A percentile compares a stretch with the other conserved stretches of the same genome.
phyloP scores from a whole-genome alignment of 1,284 basidiomycete genomes.

The Moniliella sp. region DNA sequence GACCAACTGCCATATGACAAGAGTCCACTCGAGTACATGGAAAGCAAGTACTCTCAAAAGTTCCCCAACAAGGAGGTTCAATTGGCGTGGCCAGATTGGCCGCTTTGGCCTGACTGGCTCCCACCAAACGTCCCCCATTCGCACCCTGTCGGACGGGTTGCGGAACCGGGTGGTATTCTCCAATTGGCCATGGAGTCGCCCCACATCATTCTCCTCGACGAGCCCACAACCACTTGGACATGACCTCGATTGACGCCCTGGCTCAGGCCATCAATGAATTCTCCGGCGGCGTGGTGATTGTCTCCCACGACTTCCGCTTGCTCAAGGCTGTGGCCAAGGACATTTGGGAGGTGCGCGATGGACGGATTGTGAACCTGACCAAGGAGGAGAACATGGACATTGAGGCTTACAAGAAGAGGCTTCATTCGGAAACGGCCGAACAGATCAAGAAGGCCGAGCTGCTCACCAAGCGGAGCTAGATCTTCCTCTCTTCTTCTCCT shows the following conservation, averaged over 20 bases:
- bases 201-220: slow-evolving; percentile 36
- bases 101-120: slow-evolving; percentile 81
- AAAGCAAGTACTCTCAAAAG: slow-evolving; percentile 50
- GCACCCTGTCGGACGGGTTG: slow-evolving; percentile 73
- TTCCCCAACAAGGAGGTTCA: slow-evolving; percentile 81
- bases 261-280: slow-evolving; percentile 86
- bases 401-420: slow-evolving; percentile 33
- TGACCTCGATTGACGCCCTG: slow-evolving; percentile 84
- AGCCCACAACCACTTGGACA: slow-evolving; percentile 74
- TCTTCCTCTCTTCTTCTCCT: too few species aligned
- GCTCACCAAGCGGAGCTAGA: too few species aligned
- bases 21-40: slow-evolving; percentile 83
- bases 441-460: too few species aligned
- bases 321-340: slow-evolving; percentile 45
- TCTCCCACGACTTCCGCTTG: slow-evolving; percentile 27
- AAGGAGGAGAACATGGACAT: slow-evolving; percentile 47
- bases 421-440: too few species aligned
- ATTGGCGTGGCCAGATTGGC: slow-evolving; percentile 76
- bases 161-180: slow-evolving; percentile 78
- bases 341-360: slow-evolving; percentile 98
- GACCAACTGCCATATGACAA: slow-evolving; percentile 91
- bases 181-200: slow-evolving; percentile 44
- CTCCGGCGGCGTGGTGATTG: slow-evolving; percentile 63
- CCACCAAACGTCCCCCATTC: slow-evolving; percentile 81
- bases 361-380: slow-evolving; percentile 74